phyloP scores from a whole-genome alignment of 441 rosid species.

The Populus hybrid region DNA sequence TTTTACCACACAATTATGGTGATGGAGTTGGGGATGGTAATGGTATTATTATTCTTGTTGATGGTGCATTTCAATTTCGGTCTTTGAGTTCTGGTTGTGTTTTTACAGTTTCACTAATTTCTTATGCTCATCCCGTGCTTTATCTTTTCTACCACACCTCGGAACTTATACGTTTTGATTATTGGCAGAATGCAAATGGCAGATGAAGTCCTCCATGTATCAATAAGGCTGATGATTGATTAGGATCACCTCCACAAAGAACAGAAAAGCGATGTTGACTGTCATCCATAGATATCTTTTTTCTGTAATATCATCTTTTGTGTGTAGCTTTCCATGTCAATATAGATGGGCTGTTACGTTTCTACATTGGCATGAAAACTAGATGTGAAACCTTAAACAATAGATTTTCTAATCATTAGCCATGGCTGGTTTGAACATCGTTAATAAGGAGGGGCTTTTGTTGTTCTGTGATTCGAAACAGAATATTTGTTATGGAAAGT shows the following conservation, averaged over 20 bases:
- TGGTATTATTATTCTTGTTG: too few species aligned
- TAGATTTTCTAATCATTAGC: neutral
- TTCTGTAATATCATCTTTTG: neutral
- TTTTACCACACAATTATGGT: too few species aligned
- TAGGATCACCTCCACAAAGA: neutral
- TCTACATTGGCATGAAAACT: neutral
- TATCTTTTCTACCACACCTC: too few species aligned
- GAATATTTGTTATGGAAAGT: neutral
- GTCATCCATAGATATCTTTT: neutral
- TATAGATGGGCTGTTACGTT: neutral
- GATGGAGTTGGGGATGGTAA: too few species aligned
- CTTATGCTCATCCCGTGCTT: too few species aligned
- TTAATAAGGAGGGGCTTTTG: neutral
- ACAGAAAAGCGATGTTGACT: neutral
- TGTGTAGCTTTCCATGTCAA: neutral
- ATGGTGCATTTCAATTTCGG: too few species aligned
- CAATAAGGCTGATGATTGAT: neutral
- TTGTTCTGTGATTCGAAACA: neutral
- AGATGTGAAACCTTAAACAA: too few species aligned
- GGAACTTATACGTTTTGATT: neutral
- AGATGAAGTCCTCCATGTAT: neutral
- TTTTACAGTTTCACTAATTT: neutral
- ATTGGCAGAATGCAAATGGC: neutral
- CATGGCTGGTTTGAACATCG: neutral
- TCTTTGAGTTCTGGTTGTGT: too few species aligned